Evolutionary conservation across 495 filamentous ascomycete species (phyloP), one percentile per base, ranked within the genome.

Genomic region (Clohesyomyces aquaticus): DNA sequence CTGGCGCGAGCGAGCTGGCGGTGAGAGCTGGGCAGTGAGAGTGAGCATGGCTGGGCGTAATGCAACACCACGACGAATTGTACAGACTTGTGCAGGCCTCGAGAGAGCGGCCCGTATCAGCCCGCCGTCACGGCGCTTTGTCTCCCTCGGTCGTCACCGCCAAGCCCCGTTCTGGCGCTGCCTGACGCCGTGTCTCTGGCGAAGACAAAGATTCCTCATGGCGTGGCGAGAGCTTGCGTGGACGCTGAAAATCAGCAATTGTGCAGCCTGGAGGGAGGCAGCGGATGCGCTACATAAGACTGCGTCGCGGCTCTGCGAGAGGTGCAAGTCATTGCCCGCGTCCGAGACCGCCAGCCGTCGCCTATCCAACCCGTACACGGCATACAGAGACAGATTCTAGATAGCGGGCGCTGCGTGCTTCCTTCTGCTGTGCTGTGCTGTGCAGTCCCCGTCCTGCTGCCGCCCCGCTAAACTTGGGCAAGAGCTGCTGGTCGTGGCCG

Each of bases 141-240:
- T 38, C 14, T 38, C n/a, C 14, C 32, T 47, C 43, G 8, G 16
- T 47, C 43, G 14, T 47, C 43, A 21, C 29, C 18, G 61, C 66
- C 61, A 69, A 65, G 63, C 6, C 26, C 26, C 1, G 1, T 63
- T 53, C 53, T 55, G 41, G 59, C 45, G 67, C 49, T 70, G 67
- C 67, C 67, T 70, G 66, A 27, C 26, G 56, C 27, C 27, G n/a
- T 25, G 43, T 62, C 42, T 29, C 55, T 25, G 23, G 62, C 38
- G 45, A 38, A 23, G 66, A 58, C 51, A 54, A 28, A 58, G 43
- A 45, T 63, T 47, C 48, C 32, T 45, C 48, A 47, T 50, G 23
- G n/a, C 50, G 63, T 66, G 67, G 67, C 67, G 67, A 52, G 59
- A 70, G 67, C 59, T 65, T 63, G 67, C 67, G 67, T 61, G 50